Conservation (phyloP, 164 flowering plant species). For the Saururus chinensis region DNA sequence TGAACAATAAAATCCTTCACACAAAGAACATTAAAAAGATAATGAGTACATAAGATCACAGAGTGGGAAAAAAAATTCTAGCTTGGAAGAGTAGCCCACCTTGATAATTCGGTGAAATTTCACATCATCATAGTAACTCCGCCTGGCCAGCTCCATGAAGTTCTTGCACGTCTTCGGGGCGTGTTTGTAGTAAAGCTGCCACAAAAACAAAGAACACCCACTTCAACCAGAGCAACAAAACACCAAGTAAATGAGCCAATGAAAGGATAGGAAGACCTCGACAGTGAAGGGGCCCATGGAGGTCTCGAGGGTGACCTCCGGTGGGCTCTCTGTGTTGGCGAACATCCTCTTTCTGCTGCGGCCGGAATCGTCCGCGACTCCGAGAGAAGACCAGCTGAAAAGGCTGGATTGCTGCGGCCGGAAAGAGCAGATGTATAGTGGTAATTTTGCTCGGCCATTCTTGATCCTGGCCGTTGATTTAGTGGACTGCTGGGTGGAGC, state of each 20-base stretch:
- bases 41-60: background rate
- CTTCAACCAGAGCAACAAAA: background rate
- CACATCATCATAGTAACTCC: slow-evolving; percentile 78
- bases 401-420: too few species aligned
- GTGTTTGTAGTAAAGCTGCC: slow-evolving; percentile 80
- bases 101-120: slow-evolving; percentile 87
- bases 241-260: background rate
- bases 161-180: slow-evolving; percentile 89
- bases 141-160: slow-evolving; percentile 79
- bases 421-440: too few species aligned
- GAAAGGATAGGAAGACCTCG: slow-evolving; percentile 34
- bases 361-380: too few species aligned
- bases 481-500: too few species aligned
- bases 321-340: slow-evolving; percentile 40
- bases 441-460: too few species aligned
- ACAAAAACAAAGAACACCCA: background rate
- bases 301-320: slow-evolving; percentile 90
- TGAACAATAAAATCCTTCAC: slow-evolving; percentile 87
- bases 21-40: slow-evolving; percentile 1
- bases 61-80: background rate
- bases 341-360: background rate
- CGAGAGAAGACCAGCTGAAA: too few species aligned
- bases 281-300: slow-evolving; percentile 90
- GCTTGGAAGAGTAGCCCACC: slow-evolving; percentile 20
- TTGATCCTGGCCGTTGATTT: too few species aligned